Evolutionary conservation across 2,329 filamentous ascomycete species (phyloP), one percentile per base, ranked within the genome.

Genomic region (Aspergillus japonicus): DNA sequence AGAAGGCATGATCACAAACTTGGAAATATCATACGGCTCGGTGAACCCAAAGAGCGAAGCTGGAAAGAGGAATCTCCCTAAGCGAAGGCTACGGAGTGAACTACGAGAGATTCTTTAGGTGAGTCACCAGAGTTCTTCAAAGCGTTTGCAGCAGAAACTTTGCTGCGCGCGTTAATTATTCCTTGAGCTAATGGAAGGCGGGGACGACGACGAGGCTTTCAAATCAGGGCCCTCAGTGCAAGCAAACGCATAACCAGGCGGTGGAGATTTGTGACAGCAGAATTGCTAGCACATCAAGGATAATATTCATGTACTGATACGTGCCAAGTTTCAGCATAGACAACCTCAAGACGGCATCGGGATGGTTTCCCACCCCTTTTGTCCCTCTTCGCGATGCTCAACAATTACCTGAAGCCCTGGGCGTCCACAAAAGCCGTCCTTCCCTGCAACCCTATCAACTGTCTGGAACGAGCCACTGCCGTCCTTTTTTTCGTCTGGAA

Each of bases 361-460:
- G 12, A 81, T 68, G n/a, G 57, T 70, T 64, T 81, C 78, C 70
- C 74, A 81, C n/a, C 78, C 78, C 59, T 78, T 76, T 56, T 80
- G 73, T 3, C 77, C 78, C 54, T 75, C 69, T 60, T 73, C 63
- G 16, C 77, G 77, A 54, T 79, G 64, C 56, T 77, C 70, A 52
- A 78, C 74, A 62, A 81, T 77, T 5, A 81, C 74, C 59, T 80
- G 76, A 24, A 81, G 70, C 5, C 71, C 74, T 24, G 71, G 71
- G 23, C 73, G 73, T 21, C 78, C 79, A 69, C 80, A 81, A 62
- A 76, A 81, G 5, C 78, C 79, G 61, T 78, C 77, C 54, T 77
- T 77, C 3, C 71, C 73, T 39, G 78, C 78, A 42, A 72, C 69
- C 50, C 79, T 74, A 26, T 71, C 68, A 7, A 78, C 55, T 5